Percentiles rank a stretch among this genome's conserved stretches.
These are phyloP conservation scores for Psilocybe subaeruginosa DNA, from an alignment of 768 basidiomycete genomes.

Conservation along the genomic window DNA sequence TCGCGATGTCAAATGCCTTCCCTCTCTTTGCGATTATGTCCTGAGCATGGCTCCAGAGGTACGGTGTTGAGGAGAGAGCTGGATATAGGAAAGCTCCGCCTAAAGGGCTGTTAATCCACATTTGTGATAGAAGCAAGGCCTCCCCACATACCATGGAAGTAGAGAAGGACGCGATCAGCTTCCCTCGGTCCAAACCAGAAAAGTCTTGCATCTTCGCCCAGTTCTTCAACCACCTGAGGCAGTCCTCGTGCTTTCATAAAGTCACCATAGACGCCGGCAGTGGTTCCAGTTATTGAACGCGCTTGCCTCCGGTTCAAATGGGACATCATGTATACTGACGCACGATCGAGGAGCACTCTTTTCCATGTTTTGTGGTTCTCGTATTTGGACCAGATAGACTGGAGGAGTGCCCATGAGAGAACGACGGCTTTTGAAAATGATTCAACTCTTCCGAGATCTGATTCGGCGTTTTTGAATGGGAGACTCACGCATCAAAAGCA, in stretches of 20 bases:
- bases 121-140: neutral
- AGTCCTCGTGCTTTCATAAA: constrained; percentile 19
- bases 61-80: neutral
- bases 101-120: neutral
- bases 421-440: neutral
- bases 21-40: neutral
- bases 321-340: neutral
- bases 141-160: constrained; percentile 21
- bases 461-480: neutral
- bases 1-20: constrained; percentile 8
- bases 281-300: neutral
- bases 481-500: neutral
- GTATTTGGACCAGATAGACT: neutral
- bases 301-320: neutral
- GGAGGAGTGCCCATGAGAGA: neutral
- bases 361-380: neutral
- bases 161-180: constrained; percentile 28
- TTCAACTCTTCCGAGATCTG: neutral
- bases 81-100: constrained; percentile 19
- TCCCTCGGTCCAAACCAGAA: constrained; percentile 32
- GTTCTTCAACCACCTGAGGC: constrained; percentile 20
- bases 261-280: constrained; percentile 15
- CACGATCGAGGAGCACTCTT: neutral
- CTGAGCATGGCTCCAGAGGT: constrained; percentile 20
- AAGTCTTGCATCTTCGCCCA: constrained; percentile 23